Evolutionary conservation across 768 basidiomycete species (phyloP), one percentile per base, ranked within the genome.

Genomic region (Mrakia blollopis): DNA sequence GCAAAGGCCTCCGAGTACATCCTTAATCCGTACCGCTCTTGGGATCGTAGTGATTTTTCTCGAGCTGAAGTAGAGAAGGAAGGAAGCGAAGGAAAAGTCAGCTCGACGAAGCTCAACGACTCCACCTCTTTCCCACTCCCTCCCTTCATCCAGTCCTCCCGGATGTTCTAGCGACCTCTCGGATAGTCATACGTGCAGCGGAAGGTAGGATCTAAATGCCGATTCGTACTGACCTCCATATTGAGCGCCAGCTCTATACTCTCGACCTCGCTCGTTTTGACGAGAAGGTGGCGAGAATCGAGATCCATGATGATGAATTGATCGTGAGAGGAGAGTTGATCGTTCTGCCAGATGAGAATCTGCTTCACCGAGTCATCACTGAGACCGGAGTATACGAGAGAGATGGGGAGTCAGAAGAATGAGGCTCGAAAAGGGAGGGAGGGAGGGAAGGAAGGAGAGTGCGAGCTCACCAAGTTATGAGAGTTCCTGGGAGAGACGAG

Each of bases 291-390:
- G 14, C 60, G 32, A 14, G 73, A n/a, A 39, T 78, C 77, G 35
- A 78, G 60, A 35, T 78, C 77, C 30, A 65, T 35, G 67, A 78
- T 74, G 72, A 78, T 75, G 60, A 78, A 78, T 50, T 78, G 72
- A 3, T 78, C 73, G 9, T 70, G 30, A 10, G 60, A 25, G 21
- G 77, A 23, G 16, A 70, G 67, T 47, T 47, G 14, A 25, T 74
- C 77, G 67, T 78, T 78, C 18, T 62, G 73, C 54, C 57, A 78
- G 32, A 78, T 50, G 35, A 78, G 77, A 39, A 78, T 62, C 68
- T 78, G 77, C 54, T 78, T 78, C 54, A 78, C 57, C 18, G 71
- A 39, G 13, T 65, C 54, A 28, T 78, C 77, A n/a, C 72, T 74
- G 72, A 50, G 1, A 21, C 0, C 5, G 4, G 47, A 21, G 3